A percentile compares a stretch with the other conserved stretches of the same genome.
Conservation (phyloP, 2,329 filamentous ascomycete species). For the Fusarium mexicanum region DNA sequence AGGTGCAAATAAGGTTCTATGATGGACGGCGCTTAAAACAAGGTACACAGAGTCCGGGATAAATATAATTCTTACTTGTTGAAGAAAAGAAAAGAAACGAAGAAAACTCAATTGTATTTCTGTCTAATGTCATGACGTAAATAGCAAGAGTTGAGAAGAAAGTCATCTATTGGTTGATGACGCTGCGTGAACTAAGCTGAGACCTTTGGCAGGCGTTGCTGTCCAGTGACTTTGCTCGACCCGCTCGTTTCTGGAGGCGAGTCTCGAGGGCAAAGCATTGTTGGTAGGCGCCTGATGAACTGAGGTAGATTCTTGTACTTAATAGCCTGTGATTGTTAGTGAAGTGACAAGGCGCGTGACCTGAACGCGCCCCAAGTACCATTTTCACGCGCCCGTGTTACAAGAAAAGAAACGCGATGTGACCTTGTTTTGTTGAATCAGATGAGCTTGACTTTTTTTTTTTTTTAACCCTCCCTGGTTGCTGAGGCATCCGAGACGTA, state of each 20-base stretch:
- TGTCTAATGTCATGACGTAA: background rate
- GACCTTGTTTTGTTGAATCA: conserved; percentile 33
- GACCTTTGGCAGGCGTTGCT: conserved; percentile 31
- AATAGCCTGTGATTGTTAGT: background rate
- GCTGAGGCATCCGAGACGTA: conserved; percentile 39
- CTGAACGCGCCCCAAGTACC: conserved; percentile 10
- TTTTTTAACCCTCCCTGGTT: conserved; percentile 19
- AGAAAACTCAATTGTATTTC: background rate
- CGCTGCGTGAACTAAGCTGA: conserved; percentile 22
- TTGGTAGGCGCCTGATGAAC: conserved; percentile 25
- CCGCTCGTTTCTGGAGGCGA: conserved; percentile 18
- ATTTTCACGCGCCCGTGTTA: conserved; percentile 34
- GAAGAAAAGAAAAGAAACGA: background rate
- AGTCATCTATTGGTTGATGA: conserved; percentile 6
- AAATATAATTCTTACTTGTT: background rate
- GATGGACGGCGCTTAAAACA: background rate
- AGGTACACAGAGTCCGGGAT: background rate
- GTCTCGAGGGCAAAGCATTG: conserved; percentile 17
- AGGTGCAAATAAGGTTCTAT: background rate
- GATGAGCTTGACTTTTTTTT: conserved; percentile 19
- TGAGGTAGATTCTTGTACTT: conserved; percentile 11
- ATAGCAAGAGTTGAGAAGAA: background rate
- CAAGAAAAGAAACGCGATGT: conserved; percentile 26
- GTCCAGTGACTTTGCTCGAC: conserved; percentile 40
- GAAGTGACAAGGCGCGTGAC: conserved; percentile 30